phyloP scores from a whole-genome alignment of 257 asterid genomes.

The Dorcoceras hygrometricum region DNA sequence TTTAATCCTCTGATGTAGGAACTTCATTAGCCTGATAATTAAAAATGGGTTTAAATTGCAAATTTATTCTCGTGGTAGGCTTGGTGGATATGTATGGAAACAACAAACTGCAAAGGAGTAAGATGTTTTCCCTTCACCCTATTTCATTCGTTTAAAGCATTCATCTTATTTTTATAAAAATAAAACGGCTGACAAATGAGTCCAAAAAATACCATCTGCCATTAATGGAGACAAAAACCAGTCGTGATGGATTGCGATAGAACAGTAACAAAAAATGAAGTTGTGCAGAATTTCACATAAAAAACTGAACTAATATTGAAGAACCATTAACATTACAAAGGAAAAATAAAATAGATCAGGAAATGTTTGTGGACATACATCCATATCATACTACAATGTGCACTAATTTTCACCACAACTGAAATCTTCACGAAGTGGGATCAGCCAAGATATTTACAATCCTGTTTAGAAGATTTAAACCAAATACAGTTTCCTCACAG shows the following conservation, averaged over 20 bases:
- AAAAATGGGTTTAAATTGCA: background rate
- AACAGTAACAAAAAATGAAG: conserved; percentile 8
- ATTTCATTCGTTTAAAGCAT: no score
- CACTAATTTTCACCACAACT: conserved; percentile 23
- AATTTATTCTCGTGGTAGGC: background rate
- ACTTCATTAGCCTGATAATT: conserved; percentile 10
- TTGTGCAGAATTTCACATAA: background rate
- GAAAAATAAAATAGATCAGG: conserved; percentile 21
- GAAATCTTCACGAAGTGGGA: conserved; percentile 32
- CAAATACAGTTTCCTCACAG: conserved; percentile 95
- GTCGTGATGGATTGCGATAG: background rate
- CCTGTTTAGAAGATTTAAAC: conserved; percentile 83
- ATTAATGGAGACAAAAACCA: background rate
- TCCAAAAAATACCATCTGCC: background rate
- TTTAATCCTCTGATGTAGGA: conserved; percentile 5
- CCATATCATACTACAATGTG: conserved; percentile 14
- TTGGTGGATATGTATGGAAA: background rate
- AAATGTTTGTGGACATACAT: conserved; percentile 8
- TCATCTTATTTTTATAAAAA: no score
- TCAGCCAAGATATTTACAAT: conserved; percentile 75
- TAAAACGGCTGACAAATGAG: background rate
- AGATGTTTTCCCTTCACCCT: conserved; percentile 4
- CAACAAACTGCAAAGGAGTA: conserved; percentile 13
- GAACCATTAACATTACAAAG: conserved; percentile 17
- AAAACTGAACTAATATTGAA: conserved; percentile 14